These are phyloP conservation scores for Phytophthora foliorum DNA, from an alignment of 352 stramenopile species.

Conservation along the genomic window DNA sequence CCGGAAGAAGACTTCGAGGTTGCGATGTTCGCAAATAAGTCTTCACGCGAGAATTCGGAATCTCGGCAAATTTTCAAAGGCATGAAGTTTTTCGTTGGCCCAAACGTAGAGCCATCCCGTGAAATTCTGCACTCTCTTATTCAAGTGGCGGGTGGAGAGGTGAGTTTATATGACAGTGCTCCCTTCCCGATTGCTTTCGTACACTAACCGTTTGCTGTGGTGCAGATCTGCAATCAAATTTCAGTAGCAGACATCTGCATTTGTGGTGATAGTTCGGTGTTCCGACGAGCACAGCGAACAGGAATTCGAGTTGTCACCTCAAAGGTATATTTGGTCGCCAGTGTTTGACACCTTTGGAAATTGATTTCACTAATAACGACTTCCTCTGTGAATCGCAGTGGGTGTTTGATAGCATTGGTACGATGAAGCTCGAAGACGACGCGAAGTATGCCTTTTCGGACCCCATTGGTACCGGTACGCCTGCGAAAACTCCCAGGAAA, in stretches of 20 bases:
- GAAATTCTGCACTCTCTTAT: slow-evolving; percentile 80
- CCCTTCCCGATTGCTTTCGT: slow-evolving; percentile 2
- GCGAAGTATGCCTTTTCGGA: slow-evolving; percentile 36
- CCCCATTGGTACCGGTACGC: slow-evolving; percentile 15
- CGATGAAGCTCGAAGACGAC: slow-evolving; percentile 69
- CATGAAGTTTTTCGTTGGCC: slow-evolving; percentile 78
- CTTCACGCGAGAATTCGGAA: slow-evolving; percentile 53
- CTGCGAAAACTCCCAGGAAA: slow-evolving; percentile 27
- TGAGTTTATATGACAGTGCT: slow-evolving; percentile 21
- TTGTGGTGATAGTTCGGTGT: slow-evolving; percentile 71
- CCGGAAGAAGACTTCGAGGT: slow-evolving; percentile 78
- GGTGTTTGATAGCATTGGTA: slow-evolving; percentile 83
- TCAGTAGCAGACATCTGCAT: slow-evolving; percentile 72
- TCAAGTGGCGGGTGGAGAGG: slow-evolving; percentile 81
- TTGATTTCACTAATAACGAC: background rate
- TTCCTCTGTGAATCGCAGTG: slow-evolving; percentile 41
- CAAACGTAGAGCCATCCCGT: slow-evolving; percentile 76
- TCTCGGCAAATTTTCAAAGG: slow-evolving; percentile 66
- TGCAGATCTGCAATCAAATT: slow-evolving; percentile 80
- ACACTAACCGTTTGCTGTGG: slow-evolving; percentile 5
- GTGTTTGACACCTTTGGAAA: background rate
- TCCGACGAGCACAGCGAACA: slow-evolving; percentile 63
- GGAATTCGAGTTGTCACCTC: slow-evolving; percentile 68
- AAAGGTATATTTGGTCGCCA: slow-evolving; percentile 54
- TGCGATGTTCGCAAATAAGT: slow-evolving; percentile 57